Evolutionary conservation across 148 eudicot species (phyloP).

Genomic region (Chenopodium suecicum): DNA sequence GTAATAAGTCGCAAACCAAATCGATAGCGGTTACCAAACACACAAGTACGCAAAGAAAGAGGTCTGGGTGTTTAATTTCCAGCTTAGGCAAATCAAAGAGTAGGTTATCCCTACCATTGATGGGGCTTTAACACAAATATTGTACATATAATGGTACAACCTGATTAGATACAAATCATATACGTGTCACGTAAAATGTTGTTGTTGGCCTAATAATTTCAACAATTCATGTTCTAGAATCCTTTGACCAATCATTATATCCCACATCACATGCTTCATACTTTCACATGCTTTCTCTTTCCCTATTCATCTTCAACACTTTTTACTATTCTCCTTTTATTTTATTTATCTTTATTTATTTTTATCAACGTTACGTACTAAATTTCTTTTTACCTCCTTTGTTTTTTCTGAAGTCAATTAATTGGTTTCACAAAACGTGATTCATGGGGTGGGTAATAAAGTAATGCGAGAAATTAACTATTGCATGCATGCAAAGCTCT

Average conservation of each 20-base stretch:
- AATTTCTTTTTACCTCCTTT: too few relatives aligned
- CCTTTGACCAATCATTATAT: conserved; percentile 11
- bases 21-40: too few relatives aligned
- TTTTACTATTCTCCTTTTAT: background rate
- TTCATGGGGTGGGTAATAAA: background rate
- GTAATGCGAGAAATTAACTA: background rate
- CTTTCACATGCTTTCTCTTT: too few relatives aligned
- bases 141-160: background rate
- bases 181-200: conserved; percentile 6
- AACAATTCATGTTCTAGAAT: background rate
- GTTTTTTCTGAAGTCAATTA: background rate
- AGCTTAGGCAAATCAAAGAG: too few relatives aligned
- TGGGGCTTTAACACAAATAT: too few relatives aligned
- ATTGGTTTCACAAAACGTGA: background rate
- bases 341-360: background rate
- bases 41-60: too few relatives aligned
- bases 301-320: background rate
- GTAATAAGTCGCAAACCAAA: too few relatives aligned
- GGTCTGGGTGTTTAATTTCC: too few relatives aligned
- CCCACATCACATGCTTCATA: background rate
- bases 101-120: too few relatives aligned
- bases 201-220: background rate
- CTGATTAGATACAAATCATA: background rate
- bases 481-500: too few relatives aligned
- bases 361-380: too few relatives aligned